A percentile compares a stretch with the other conserved stretches of the same genome.
These are phyloP conservation scores for Chaetomiaceae sp. DNA, from an alignment of 2,329 filamentous ascomycete species.

Conservation along the genomic window DNA sequence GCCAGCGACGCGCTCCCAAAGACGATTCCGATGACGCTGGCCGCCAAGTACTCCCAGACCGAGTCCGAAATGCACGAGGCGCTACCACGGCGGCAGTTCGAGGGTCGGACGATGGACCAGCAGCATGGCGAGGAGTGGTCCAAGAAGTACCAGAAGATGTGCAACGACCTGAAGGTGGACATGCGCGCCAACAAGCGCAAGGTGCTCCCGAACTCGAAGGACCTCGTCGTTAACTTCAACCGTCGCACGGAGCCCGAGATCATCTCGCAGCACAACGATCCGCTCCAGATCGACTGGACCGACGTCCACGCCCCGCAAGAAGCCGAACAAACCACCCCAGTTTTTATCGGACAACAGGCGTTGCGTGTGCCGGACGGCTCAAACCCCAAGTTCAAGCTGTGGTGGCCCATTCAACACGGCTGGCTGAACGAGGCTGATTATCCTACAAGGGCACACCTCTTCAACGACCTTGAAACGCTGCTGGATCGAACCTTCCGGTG, in stretches of 20 bases:
- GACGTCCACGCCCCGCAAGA: slow-evolving; percentile 63
- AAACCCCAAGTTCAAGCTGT: slow-evolving; percentile 80
- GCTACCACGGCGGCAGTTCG: slow-evolving; percentile 64
- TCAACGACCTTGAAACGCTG: slow-evolving; percentile 80
- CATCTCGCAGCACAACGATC: slow-evolving; percentile 92
- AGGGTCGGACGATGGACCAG: slow-evolving; percentile 61
- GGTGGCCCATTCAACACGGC: slow-evolving; percentile 84
- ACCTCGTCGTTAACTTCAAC: slow-evolving; percentile 93
- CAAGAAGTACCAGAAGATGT: slow-evolving; percentile 74
- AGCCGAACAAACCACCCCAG: slow-evolving; percentile 54
- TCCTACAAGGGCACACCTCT: slow-evolving; percentile 67
- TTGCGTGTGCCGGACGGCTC: slow-evolving; percentile 85
- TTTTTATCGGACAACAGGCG: slow-evolving; percentile 76
- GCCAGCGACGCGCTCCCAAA: slow-evolving; percentile 95
- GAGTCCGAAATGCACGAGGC: slow-evolving; percentile 80
- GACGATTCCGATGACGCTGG: slow-evolving; percentile 88
- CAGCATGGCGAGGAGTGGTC: slow-evolving; percentile 79
- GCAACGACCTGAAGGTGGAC: slow-evolving; percentile 76
- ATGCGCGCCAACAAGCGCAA: slow-evolving; percentile 94
- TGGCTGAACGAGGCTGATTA: slow-evolving; percentile 92
- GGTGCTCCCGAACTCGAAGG: slow-evolving; percentile 94
- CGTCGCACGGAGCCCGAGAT: slow-evolving; percentile 73
- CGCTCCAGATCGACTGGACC: slow-evolving; percentile 91
- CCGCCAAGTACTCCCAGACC: slow-evolving; percentile 67
- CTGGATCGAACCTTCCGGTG: slow-evolving; percentile 78